Evolutionary conservation across 345 rosid genomes (phyloP), one percentile per base, ranked within the genome.

Genomic region (Linum usitatissimum): DNA sequence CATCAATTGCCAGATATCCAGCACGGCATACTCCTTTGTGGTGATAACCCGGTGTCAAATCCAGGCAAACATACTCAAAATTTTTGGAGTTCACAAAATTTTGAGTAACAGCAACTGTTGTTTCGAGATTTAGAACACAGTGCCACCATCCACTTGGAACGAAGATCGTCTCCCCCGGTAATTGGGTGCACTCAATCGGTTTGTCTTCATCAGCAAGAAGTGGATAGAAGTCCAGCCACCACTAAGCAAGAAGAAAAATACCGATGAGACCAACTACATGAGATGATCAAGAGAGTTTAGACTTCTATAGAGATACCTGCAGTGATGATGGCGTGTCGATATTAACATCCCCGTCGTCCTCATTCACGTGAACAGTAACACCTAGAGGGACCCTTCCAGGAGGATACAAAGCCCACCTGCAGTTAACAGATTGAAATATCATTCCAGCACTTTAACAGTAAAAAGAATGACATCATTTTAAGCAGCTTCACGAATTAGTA

Each of bases 141-240:
- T 92, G 98, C 98, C 98, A 92, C 98, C 96, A 92, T 67, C 98
- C 98, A 63, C 91, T 92, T 53, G 98, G 98, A 79, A 92, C 87
- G 79, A 78, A 87, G 67, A 92, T 83, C 3, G 98, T 92, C 77
- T 88, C 98, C 14, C 98, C 98, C 18, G 98, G 85, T 65, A 76
- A 80, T 68, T 86, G 93, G 15, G 95, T 92, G 67, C 90, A 88
- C 65, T 86, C 96, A 68, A 92, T 86, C 40, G 98, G 98, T 73
- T 85, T 92, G 80, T 88, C 96, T 74, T 80, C 84, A 54, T 86
- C 89, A 2, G 95, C 83, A 71, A 92, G 96, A 75, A 81, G 92
- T 23, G 98, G 95, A 76, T 92, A 92, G 78, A 77, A 86, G 66
- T 91, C 96, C 56, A 91, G 77, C 96, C 98, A 92, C 98, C 98